Evolutionary conservation across 106 monocot species (phyloP).

Genomic region (Acorus gramineus): DNA sequence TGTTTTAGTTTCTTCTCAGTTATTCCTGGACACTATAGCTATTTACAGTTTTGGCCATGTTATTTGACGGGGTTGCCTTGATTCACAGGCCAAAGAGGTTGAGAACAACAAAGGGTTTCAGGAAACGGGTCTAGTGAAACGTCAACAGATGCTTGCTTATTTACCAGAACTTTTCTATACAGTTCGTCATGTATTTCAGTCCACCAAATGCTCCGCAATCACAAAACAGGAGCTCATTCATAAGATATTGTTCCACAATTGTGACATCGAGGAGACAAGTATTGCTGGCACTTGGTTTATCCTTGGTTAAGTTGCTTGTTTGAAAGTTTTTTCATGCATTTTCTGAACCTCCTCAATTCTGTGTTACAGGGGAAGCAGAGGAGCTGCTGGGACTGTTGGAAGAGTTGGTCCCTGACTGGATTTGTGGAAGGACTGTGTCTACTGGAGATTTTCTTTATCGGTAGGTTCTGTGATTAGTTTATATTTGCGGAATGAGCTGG

Average conservation of each 20-base stretch:
- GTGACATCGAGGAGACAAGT: slow-evolving; percentile 75
- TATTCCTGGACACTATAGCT: no score
- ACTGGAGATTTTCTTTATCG: slow-evolving; percentile 59
- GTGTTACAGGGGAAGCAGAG: slow-evolving; percentile 62
- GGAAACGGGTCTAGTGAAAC: slow-evolving; percentile 6
- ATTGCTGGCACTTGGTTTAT: background rate
- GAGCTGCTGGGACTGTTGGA: slow-evolving; percentile 63
- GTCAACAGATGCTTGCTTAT: slow-evolving; percentile 16
- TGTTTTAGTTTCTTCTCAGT: no score
- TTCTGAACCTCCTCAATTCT: background rate
- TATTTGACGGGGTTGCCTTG: background rate
- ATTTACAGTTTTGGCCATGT: no score
- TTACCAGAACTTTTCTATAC: slow-evolving; percentile 45
- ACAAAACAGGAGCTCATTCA: slow-evolving; percentile 89
- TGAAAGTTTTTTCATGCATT: background rate
- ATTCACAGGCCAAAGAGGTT: slow-evolving; percentile 16
- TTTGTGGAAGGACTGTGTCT: slow-evolving; percentile 28
- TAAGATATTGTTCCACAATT: slow-evolving; percentile 72
- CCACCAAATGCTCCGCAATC: slow-evolving; percentile 35
- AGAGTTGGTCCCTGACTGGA: slow-evolving; percentile 68
- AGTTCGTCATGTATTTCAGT: slow-evolving; percentile 33
- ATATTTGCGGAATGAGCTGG: no score
- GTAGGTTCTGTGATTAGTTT: slow-evolving; percentile 16
- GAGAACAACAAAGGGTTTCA: slow-evolving; percentile 1
- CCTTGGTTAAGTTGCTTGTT: background rate